phyloP scores from a whole-genome alignment of 108 stramenopile genomes.

The Nitzschia putrida region DNA sequence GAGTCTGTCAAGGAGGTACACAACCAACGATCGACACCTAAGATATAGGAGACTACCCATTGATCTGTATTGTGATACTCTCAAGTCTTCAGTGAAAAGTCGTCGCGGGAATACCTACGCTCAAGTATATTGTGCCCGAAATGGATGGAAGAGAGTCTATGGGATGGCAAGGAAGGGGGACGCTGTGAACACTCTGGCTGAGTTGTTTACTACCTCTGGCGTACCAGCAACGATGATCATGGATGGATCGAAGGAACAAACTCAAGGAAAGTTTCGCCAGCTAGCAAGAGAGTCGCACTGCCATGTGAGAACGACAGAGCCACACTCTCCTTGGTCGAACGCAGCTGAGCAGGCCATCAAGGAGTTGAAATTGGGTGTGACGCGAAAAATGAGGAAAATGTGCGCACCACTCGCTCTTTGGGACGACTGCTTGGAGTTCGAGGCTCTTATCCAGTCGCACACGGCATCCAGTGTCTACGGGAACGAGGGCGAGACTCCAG shows the following conservation, averaged over 20 bases:
- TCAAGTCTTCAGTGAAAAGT: slow-evolving; percentile 2
- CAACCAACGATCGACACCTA: slow-evolving; percentile 22
- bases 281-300: slow-evolving; percentile 24
- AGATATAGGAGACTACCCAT: slow-evolving; percentile 22
- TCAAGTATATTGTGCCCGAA: no score
- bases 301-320: slow-evolving; percentile 21
- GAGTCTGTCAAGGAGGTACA: slow-evolving; percentile 10
- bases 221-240: slow-evolving; percentile 35
- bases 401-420: slow-evolving; percentile 8
- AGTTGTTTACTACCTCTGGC: slow-evolving; percentile 31
- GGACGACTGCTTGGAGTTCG: slow-evolving; percentile 29
- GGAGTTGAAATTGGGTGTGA: not conserved
- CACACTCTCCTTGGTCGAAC: not conserved
- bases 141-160: slow-evolving; percentile 21
- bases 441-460: no score
- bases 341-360: not conserved
- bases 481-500: not conserved
- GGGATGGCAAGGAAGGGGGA: slow-evolving; percentile 26
- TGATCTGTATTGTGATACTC: slow-evolving; percentile 33
- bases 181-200: slow-evolving; percentile 29
- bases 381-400: not conserved
- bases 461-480: not conserved
- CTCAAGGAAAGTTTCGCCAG: slow-evolving; percentile 25
- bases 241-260: slow-evolving; percentile 42
- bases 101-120: slow-evolving; percentile 24